These are phyloP conservation scores for Hibiscus syriacus DNA, from an alignment of 345 rosid species.

Conservation along the genomic window DNA sequence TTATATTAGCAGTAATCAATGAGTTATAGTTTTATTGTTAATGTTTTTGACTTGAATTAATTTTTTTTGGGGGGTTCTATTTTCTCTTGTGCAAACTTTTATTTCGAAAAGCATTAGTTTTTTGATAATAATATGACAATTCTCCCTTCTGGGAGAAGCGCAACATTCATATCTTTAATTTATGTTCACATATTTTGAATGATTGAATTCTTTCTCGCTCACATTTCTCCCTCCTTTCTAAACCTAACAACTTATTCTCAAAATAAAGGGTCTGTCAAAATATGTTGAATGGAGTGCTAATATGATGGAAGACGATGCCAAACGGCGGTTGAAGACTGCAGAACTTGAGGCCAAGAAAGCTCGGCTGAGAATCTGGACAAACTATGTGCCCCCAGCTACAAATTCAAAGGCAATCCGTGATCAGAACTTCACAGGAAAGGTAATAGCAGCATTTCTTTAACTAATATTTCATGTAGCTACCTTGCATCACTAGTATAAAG, in stretches of 20 bases:
- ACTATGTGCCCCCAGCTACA: slow-evolving; percentile 72
- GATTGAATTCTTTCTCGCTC: not conserved
- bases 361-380: slow-evolving; percentile 76
- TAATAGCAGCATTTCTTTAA: not conserved
- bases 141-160: not conserved
- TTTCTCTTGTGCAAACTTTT: not conserved
- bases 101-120: not conserved
- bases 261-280: slow-evolving; percentile 78
- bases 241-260: not conserved
- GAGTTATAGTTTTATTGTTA: not conserved
- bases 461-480: not conserved
- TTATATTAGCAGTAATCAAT: not conserved
- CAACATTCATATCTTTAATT: not conserved
- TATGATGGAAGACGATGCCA: slow-evolving; percentile 95
- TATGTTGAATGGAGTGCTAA: slow-evolving; percentile 98
- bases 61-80: not conserved
- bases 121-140: not conserved
- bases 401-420: slow-evolving; percentile 34
- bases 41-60: not conserved
- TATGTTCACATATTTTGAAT: slow-evolving; percentile 11
- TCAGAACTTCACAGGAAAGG: slow-evolving; percentile 8
- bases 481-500: not conserved
- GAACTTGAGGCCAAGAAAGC: slow-evolving; percentile 89
- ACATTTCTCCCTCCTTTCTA: not conserved
- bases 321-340: slow-evolving; percentile 59